Evolutionary conservation across 371 early-diverging fungal species (phyloP), one percentile per base, ranked within the genome.

Genomic region (Dinochytrium kinnereticum): DNA sequence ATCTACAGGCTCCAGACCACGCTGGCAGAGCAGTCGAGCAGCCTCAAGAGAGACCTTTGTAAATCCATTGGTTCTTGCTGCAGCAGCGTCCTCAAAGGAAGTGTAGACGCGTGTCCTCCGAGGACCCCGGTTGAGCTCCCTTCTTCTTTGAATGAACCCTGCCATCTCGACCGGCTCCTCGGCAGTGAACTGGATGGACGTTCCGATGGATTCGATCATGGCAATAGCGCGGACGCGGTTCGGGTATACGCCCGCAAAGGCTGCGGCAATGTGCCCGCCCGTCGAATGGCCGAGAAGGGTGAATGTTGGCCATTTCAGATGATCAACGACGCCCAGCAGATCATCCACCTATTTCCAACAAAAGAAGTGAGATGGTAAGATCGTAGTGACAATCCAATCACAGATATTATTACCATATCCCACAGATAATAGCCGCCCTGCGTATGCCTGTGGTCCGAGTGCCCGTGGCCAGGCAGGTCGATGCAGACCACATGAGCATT

Each of bases 131-230:
- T 78, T 73, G 19, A 78, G 28, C n/a, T 57, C 69, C 7, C 82
- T 73, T 34, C 82, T 44, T 34, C 64, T 36, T 26, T 65, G 69
- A 26, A 82, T 69, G 57, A 76, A 79, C 24, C 31, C 68, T 1
- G 78, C 74, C 80, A 82, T 73, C 24, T 73, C 76, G 3, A 36
- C 51, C 0, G 80, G 61, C 51, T 79, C 80, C 24, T 72, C 68
- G 3, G 61, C 67, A 31, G 68, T 51, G 72, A 82, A 73, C 34
- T 68, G 71, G 51, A 72, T 71, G 26, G 68, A 76, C 10, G 77
- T 73, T 31, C 82, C 82, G 24, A 82, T 53, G 66, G 76, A 76
- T 38, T 82, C 82, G 72, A 80, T 72, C 39, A 82, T 38, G 26
- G 75, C 51, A 61, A 82, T 77, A 17, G 50, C 40, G 19, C 51